Base-by-base conservation (phyloP, 805 yeast genomes). In the Ogataea trehaloabstinens region DNA sequence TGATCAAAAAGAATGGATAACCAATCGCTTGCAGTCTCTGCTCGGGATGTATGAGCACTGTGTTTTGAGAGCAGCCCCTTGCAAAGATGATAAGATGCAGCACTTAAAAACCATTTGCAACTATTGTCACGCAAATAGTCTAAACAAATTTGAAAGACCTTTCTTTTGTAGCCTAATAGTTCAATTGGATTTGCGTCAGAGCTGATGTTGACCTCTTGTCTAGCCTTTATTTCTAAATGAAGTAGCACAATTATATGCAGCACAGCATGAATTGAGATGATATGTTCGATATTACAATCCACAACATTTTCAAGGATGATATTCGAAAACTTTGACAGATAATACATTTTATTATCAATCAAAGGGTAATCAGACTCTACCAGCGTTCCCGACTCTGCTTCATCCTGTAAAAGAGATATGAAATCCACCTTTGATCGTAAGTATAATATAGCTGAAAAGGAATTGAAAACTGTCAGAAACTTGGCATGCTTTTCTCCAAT, bases 51-150 rank as follows among this genome's bases (percentile, higher is more conserved):
- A n/a, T n/a, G n/a, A 17, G 13, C 30, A 21, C n/a, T 24, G 8
- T 16, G 31, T 34, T 42, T 44, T 6, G 45, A 36, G 20, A 52
- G 16, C 12, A 55, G 31, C n/a, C 49, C 51, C 24, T 42, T 41
- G 25, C 53, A 55, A 12, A 55, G 38, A 31, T 53, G 49, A 28
- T 44, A 55, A 2, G 61, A 48, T 3, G 63, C 58, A 6, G 59
- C 61, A 28, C 61, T 54, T 29, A 54, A 51, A 48, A 61, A 60
- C 65, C 65, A 60, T 31, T 47, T 49, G 12, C 32, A 24, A 13
- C 48, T 42, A 32, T 52, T 48, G n/a, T 18, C 20, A 21, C 53
- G 44, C 32, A 56, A 31, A 22, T 40, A 45, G 1, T 40, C 30
- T 28, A 53, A 33, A 28, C 55, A 53, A 12, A 28, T 28, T 12